Conservation (phyloP, 2,329 filamentous ascomycete species). For the Microdochium trichocladiopsis region DNA sequence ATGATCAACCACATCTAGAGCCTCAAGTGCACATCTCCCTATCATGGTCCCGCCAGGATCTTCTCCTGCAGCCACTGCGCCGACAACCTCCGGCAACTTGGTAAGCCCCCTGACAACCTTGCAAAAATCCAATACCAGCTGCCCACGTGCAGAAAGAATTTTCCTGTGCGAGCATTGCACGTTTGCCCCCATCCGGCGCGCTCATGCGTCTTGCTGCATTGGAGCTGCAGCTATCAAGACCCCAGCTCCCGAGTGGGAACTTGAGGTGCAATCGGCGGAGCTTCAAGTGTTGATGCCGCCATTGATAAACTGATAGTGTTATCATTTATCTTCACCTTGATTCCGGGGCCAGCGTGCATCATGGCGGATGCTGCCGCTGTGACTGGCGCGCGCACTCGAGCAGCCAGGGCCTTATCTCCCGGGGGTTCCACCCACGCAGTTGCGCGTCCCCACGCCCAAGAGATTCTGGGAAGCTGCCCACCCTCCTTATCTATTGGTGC, state of each 20-base stretch:
- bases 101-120: slow-evolving; percentile 12
- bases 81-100: slow-evolving; percentile 19
- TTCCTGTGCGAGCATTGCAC: background rate
- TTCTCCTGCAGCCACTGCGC: slow-evolving; percentile 21
- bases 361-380: background rate
- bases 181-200: background rate
- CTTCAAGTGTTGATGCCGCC: background rate
- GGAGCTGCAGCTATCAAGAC: background rate
- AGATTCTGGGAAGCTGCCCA: too few relatives aligned
- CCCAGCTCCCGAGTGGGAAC: background rate
- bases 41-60: slow-evolving; percentile 6
- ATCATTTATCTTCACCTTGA: background rate
- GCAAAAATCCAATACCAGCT: background rate
- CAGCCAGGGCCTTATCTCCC: background rate
- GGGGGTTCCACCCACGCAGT: background rate
- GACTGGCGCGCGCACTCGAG: background rate
- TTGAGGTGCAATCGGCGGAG: background rate
- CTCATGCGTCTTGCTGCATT: background rate
- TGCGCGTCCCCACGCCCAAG: background rate
- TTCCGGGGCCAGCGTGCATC: background rate
- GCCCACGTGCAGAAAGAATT: background rate
- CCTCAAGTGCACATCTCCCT: background rate
- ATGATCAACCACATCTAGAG: background rate
- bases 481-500: background rate
- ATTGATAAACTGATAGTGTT: background rate